Conservation (phyloP, 495 filamentous ascomycete genomes). For the Penicillium ochrochloron region DNA sequence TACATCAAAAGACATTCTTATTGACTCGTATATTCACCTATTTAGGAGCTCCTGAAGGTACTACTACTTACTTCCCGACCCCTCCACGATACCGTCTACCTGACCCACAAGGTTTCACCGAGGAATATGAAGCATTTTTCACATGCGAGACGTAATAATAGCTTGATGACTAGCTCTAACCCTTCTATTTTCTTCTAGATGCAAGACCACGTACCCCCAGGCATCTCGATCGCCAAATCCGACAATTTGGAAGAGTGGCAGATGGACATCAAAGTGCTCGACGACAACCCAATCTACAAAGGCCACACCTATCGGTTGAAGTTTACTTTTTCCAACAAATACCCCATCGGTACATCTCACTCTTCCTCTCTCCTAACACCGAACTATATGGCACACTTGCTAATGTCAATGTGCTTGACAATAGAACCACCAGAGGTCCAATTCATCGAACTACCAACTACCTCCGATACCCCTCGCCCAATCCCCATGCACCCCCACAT, state of each 20-base stretch:
- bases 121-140: background rate
- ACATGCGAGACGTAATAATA: background rate
- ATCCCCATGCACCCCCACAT: slow-evolving; percentile 98
- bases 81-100: background rate
- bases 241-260: slow-evolving; percentile 89
- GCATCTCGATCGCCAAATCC: slow-evolving; percentile 78
- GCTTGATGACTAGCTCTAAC: background rate
- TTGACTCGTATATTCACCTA: slow-evolving; percentile 13
- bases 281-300: slow-evolving; percentile 87
- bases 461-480: slow-evolving; percentile 57
- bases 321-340: slow-evolving; percentile 80
- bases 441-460: slow-evolving; percentile 63
- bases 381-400: background rate
- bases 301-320: slow-evolving; percentile 82
- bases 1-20: background rate
- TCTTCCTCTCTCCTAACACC: background rate
- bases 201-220: slow-evolving; percentile 58
- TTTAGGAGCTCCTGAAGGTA: slow-evolving; percentile 52
- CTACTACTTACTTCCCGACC: slow-evolving; percentile 4
- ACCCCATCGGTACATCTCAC: slow-evolving; percentile 77
- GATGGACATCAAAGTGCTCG: slow-evolving; percentile 89
- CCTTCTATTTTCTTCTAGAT: slow-evolving; percentile 35
- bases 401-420: background rate
- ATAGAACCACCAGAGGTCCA: slow-evolving; percentile 91
- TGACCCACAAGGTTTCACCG: background rate